These are phyloP conservation scores for Magnaporthales sp. DNA, from an alignment of 2,329 filamentous ascomycete species.

Conservation along the genomic window DNA sequence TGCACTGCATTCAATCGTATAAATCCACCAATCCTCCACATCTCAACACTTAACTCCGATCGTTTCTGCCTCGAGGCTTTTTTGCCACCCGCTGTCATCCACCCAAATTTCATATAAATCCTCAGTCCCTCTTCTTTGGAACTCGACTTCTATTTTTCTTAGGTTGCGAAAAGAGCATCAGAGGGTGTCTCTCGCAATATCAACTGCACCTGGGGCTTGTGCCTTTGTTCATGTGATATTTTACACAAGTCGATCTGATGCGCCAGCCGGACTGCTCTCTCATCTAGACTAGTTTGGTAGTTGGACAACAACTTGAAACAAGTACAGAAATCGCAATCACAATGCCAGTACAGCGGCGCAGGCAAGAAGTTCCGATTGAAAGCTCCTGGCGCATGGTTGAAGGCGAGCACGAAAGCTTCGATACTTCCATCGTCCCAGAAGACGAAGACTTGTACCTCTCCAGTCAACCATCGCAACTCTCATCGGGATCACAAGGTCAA, in stretches of 20 bases:
- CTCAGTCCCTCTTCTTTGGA: not conserved
- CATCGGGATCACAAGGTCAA: slow-evolving; percentile 27
- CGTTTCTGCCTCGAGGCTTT: not conserved
- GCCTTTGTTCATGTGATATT: not conserved
- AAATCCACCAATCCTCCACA: not conserved
- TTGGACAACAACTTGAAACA: not conserved
- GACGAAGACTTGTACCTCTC: slow-evolving; percentile 30
- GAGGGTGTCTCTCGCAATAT: not conserved
- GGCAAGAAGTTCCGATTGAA: slow-evolving; percentile 32
- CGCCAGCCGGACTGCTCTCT: not conserved
- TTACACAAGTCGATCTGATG: not conserved
- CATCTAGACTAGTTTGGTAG: not conserved
- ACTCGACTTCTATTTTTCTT: not conserved
- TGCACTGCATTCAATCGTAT: not conserved
- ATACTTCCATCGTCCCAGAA: slow-evolving; percentile 41
- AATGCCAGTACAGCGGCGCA: slow-evolving; percentile 5
- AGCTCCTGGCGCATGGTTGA: slow-evolving; percentile 55
- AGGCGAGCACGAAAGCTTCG: slow-evolving; percentile 52
- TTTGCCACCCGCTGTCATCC: not conserved
- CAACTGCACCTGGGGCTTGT: not conserved
- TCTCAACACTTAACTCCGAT: not conserved
- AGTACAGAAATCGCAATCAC: not conserved
- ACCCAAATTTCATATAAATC: not conserved
- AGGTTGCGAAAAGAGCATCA: not conserved
- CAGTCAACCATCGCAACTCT: slow-evolving; percentile 36